A percentile compares a stretch with the other conserved stretches of the same genome.
Conservation (phyloP, 2,329 filamentous ascomycete species). For the Aspergillus ruber region DNA sequence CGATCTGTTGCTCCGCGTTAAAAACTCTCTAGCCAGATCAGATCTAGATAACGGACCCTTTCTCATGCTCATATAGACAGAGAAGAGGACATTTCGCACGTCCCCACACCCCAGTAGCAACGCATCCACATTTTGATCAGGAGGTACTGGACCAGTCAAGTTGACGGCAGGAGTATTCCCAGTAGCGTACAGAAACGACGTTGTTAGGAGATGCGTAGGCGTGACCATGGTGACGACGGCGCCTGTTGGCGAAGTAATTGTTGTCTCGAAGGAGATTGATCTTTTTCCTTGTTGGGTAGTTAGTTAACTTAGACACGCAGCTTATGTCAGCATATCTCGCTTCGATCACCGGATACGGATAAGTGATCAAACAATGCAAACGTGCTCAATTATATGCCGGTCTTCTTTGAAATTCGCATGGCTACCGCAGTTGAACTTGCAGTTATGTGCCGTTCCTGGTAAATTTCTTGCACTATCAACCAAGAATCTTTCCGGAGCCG, state of each 20-base stretch:
- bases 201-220: not conserved
- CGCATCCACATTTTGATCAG: slow-evolving; percentile 45
- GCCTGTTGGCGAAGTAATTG: not conserved
- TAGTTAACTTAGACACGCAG: too few species aligned
- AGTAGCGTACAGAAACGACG: slow-evolving; percentile 32
- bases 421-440: too few species aligned
- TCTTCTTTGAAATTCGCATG: too few species aligned
- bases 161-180: slow-evolving; percentile 49
- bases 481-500: too few species aligned
- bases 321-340: not conserved
- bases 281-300: not conserved
- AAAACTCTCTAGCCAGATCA: not conserved
- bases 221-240: not conserved
- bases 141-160: slow-evolving; percentile 44
- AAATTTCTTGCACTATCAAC: too few species aligned
- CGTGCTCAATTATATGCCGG: not conserved
- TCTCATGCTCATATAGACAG: slow-evolving; percentile 38
- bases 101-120: slow-evolving; percentile 54
- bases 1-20: not conserved
- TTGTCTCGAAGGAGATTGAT: not conserved
- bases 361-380: too few species aligned
- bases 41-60: slow-evolving; percentile 41
- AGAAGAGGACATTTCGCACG: slow-evolving; percentile 52
- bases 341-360: too few species aligned
- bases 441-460: too few species aligned